Evolutionary conservation across 352 stramenopile genomes (phyloP).

Genomic region (Pythium phragmitis): DNA sequence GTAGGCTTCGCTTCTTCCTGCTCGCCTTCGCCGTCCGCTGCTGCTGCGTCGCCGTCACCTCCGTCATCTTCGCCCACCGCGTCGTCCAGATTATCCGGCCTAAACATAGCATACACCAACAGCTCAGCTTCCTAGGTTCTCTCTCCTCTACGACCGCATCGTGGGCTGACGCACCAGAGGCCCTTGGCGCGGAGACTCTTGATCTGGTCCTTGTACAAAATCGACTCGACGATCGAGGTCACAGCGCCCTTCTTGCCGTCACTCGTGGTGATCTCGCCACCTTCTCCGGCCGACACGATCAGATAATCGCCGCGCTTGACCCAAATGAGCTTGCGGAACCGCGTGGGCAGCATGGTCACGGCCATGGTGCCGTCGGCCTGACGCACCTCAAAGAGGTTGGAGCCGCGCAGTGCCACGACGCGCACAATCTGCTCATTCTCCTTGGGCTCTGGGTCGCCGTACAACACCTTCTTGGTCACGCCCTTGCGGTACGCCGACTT

Average conservation of each 20-base stretch:
- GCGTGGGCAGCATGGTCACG: constrained; percentile 96
- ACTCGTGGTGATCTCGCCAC: constrained; percentile 60
- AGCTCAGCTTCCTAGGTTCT: not conserved
- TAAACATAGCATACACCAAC: constrained; percentile 19
- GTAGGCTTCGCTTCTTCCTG: constrained; percentile 18
- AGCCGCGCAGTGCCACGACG: constrained; percentile 90
- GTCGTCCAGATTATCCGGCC: constrained; percentile 58
- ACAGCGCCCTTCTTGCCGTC: constrained; percentile 88
- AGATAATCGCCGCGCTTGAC: constrained; percentile 97
- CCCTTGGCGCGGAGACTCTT: constrained; percentile 95
- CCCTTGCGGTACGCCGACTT: constrained; percentile 92
- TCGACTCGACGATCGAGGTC: constrained; percentile 93
- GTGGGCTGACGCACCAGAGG: constrained; percentile 75
- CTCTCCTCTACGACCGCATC: not conserved
- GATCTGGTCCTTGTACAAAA: constrained; percentile 99
- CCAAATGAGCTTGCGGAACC: constrained; percentile 99
- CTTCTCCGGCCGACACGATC: constrained; percentile 87
- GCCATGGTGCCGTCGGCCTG: constrained; percentile 52
- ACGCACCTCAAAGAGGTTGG: constrained; percentile 96
- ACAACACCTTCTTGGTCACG: constrained; percentile 90
- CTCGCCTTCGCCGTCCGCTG: constrained; percentile 19
- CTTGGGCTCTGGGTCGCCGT: constrained; percentile 88
- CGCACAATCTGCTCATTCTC: constrained; percentile 91
- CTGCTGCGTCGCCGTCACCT: constrained; percentile 1
- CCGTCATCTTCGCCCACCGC: constrained; percentile 26